These are phyloP conservation scores for Peterozyma xylosa DNA, from an alignment of 805 yeast genomes.

Conservation along the genomic window DNA sequence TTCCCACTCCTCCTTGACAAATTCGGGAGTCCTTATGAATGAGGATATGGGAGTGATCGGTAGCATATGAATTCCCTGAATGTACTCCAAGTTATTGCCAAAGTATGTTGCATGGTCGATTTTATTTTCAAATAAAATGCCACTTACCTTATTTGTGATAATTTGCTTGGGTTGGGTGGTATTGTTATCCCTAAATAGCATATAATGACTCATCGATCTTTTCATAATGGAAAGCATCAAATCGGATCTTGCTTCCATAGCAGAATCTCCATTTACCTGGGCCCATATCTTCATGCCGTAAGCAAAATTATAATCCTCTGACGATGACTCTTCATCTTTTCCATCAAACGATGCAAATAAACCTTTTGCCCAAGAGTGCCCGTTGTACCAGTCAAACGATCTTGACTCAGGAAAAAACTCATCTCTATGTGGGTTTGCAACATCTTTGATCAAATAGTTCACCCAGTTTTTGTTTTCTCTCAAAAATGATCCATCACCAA, in stretches of 20 bases:
- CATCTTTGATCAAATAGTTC: conserved; percentile 48
- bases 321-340: conserved; percentile 63
- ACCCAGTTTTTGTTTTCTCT: conserved; percentile 36
- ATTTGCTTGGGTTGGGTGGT: conserved; percentile 43
- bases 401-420: conserved; percentile 52
- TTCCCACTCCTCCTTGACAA: conserved; percentile 63
- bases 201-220: conserved; percentile 41
- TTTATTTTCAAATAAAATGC: conserved; percentile 63
- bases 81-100: conserved; percentile 58
- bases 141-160: conserved; percentile 56
- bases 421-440: conserved; percentile 50
- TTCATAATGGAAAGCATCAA: conserved; percentile 52
- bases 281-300: conserved; percentile 60
- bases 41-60: conserved; percentile 65
- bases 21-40: conserved; percentile 45
- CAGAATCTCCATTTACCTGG: conserved; percentile 37
- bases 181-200: conserved; percentile 42
- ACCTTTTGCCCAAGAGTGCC: conserved; percentile 73
- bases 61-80: conserved; percentile 68
- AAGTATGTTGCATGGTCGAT: conserved; percentile 64
- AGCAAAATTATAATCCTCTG: conserved; percentile 62
- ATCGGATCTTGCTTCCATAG: conserved; percentile 46
- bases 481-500: conserved; percentile 41
- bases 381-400: conserved; percentile 64
- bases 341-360: conserved; percentile 64